Base-by-base conservation (phyloP, 1,284 basidiomycete genomes). In the Ceratobasidium sp. region DNA sequence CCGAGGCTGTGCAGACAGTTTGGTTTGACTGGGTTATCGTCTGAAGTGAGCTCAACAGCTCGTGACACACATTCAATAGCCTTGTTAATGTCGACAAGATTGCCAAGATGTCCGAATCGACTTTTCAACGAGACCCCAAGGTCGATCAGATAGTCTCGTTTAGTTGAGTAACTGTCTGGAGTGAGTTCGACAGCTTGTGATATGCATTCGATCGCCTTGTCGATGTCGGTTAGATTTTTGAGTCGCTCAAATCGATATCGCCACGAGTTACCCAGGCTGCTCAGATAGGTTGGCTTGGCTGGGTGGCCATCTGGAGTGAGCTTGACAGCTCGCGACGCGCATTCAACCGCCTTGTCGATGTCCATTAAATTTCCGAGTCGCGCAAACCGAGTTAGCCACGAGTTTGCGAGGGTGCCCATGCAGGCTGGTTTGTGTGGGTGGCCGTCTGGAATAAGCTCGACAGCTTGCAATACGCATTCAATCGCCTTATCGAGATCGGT, bases 271-370 rank as follows among this genome's bases (percentile, higher is more conserved):
- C 58, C 58, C 1, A 60, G 58, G 58, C 15, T 60, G 28, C 13
- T 60, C 23, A 60, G 58, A 20, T 20, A 17, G 17, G n/a, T 35
- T 33, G 56, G 56, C 56, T 28, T 64, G 35, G 31, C 37, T 64
- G 61, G 33, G 26, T 64, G 31, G 11, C 61, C 61, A 11, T 64
- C 61, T 28, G 61, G 61, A n/a, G 37, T 64, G 61, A 39, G 61
- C 31, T 20, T n/a, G 26, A 42, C 37, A 17, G 61, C 31, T 13
- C 39, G 37, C 31, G 37, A 20, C 13, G 11, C n/a, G 23, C n/a
- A 64, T 37, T 64, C 61, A 42, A 64, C 37, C 23, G 61, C 33
- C 39, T 64, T 64, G 33, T 64, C 37, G 61, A 64, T 15, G 26
- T 64, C 61, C 33, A 6, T 35, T 20, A 64, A 17, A 20, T 64